Evolutionary conservation across 169 alveolate genomes (phyloP).

Genomic region (Cryptosporidium felis): DNA sequence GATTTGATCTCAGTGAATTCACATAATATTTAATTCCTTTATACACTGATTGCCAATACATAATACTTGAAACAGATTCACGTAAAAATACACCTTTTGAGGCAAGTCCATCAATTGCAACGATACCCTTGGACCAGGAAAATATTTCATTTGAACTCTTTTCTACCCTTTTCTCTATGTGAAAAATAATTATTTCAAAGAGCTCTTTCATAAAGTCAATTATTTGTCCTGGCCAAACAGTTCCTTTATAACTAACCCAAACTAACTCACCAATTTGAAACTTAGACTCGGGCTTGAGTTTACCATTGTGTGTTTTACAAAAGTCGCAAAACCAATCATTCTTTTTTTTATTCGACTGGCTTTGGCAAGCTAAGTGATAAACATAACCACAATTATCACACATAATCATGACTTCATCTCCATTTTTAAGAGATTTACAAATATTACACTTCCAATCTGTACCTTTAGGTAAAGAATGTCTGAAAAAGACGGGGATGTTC

Average conservation of each 20-base stretch:
- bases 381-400: slow-evolving; percentile 57
- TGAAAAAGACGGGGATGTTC: slow-evolving; percentile 45
- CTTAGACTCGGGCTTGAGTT: slow-evolving; percentile 4
- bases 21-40: slow-evolving; percentile 38
- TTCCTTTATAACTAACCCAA: slow-evolving; percentile 29
- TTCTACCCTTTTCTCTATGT: slow-evolving; percentile 25
- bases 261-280: slow-evolving; percentile 66
- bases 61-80: slow-evolving; percentile 6
- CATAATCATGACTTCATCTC: slow-evolving; percentile 15
- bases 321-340: slow-evolving; percentile 67
- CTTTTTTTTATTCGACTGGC: background rate
- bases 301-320: background rate
- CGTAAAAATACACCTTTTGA: slow-evolving; percentile 40
- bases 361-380: slow-evolving; percentile 37
- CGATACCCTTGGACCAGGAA: slow-evolving; percentile 46
- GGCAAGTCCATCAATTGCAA: slow-evolving; percentile 55
- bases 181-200: slow-evolving; percentile 32
- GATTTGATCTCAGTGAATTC: slow-evolving; percentile 23
- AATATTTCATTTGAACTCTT: slow-evolving; percentile 16
- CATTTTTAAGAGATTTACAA: slow-evolving; percentile 3
- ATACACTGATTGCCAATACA: slow-evolving; percentile 59
- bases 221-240: slow-evolving; percentile 63
- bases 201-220: background rate
- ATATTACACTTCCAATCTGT: slow-evolving; percentile 38
- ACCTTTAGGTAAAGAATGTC: slow-evolving; percentile 54